Conservation (phyloP, 2,329 filamentous ascomycete species). For the Nemania sp. region DNA sequence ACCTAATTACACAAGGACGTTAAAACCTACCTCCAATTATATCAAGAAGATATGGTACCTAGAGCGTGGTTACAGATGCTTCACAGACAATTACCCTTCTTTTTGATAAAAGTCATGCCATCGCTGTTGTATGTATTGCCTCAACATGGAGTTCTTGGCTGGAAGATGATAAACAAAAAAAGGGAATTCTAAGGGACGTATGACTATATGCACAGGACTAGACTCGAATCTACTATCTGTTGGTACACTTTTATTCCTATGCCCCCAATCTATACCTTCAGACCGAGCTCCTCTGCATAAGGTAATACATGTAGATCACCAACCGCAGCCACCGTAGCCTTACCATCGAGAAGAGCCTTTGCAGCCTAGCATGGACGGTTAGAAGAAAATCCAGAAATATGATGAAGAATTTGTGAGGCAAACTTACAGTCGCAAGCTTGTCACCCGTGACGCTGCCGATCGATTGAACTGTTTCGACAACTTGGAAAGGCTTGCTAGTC, state of each 20-base stretch:
- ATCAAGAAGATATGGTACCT: background rate
- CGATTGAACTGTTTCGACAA: slow-evolving; percentile 81
- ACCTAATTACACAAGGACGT: no score
- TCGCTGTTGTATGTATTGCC: background rate
- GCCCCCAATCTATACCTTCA: slow-evolving; percentile 80
- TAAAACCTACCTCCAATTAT: no score
- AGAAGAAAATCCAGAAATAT: slow-evolving; percentile 36
- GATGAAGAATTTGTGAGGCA: background rate
- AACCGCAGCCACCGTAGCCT: slow-evolving; percentile 88
- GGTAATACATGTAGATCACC: slow-evolving; percentile 93
- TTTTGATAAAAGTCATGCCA: slow-evolving; percentile 3
- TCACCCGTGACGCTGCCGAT: slow-evolving; percentile 86
- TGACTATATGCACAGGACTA: slow-evolving; percentile 61
- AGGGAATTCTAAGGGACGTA: slow-evolving; percentile 53
- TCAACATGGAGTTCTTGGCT: background rate
- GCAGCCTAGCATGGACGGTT: slow-evolving; percentile 72
- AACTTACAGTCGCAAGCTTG: slow-evolving; percentile 84
- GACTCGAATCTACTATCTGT: slow-evolving; percentile 56
- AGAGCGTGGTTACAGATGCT: background rate
- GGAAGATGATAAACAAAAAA: slow-evolving; percentile 22
- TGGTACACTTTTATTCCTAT: slow-evolving; percentile 56
- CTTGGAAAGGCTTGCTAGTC: slow-evolving; percentile 84
- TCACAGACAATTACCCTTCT: background rate
- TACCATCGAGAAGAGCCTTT: slow-evolving; percentile 87
- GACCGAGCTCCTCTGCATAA: slow-evolving; percentile 92